Base-by-base conservation (phyloP, 2,329 filamentous ascomycete species). In the Diaporthe vaccinii region DNA sequence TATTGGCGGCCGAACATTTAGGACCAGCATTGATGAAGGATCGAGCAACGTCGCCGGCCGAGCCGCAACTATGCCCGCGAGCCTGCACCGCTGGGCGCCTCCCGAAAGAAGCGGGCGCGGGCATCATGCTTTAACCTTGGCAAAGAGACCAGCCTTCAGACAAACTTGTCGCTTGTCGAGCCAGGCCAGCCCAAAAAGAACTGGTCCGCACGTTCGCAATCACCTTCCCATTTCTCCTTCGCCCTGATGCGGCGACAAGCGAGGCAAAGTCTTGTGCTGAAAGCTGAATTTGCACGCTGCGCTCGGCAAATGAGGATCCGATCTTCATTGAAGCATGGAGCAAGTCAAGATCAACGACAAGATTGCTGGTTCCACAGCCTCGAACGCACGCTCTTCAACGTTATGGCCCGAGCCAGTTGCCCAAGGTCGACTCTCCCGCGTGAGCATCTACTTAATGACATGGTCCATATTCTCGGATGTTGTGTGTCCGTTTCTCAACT, bases 311-410 rank as follows among this genome's bases (percentile, higher is more conserved):
- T 69, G 34, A 55, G 46, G 34, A 55, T 55, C 65, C 36, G 65
- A 68, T 68, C 65, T 68, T 68, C 46, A 68, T 68, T 68, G 49
- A 69, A 25, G 49, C 46, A 55, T 55, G 49, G 49, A 55, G 34
- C 46, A 69, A 34, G 34, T 41, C 34, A 39, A 55, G 49, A 55
- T 55, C 65, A 69, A 28, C 49, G 65, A 3, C 65, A 69, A 69
- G 22, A 69, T 69, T 69, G 22, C 46, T 25, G 49, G 65, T 15
- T 31, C 65, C 65, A 69, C 65, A 55, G 49, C 34, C 65, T 69
- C 46, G 15, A 55, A 17, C 65, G 9, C 46, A 22, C 34, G 14
- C n/a, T 68, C 65, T 69, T 53, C 28, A 4, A 39, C 36, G 14
- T 14, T 22, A 12, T 17, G 46, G 53, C 22, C 62, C 22, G 31